A percentile compares a stretch with the other conserved stretches of the same genome.
Evolutionary conservation across 108 stramenopile species (phyloP).

Genomic region (Halocafeteria seosinensis): DNA sequence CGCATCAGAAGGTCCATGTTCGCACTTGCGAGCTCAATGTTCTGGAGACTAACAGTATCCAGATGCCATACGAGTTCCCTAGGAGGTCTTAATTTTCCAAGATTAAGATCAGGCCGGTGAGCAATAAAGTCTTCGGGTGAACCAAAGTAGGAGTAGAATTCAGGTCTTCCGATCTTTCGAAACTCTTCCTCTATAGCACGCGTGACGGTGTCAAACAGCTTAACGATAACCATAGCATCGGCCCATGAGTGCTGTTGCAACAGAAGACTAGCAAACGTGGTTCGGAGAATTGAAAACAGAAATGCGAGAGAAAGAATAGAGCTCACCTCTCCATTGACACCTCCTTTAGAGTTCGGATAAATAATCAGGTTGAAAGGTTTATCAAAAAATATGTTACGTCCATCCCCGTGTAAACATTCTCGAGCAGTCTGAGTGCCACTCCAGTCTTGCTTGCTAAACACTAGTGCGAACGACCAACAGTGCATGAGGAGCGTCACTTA

Average conservation of each 20-base stretch:
- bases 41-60: not conserved
- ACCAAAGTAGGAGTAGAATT: too few species aligned
- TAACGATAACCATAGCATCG: constrained; percentile 30
- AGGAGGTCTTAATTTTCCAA: too few species aligned
- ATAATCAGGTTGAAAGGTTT: constrained; percentile 22
- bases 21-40: constrained; percentile 10
- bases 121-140: too few species aligned
- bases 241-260: constrained; percentile 33
- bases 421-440: constrained; percentile 6
- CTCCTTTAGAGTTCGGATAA: constrained; percentile 18
- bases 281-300: too few species aligned
- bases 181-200: not conserved
- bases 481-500: too few species aligned
- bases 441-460: too few species aligned
- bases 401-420: constrained; percentile 13
- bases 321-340: constrained; percentile 33
- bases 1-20: not conserved
- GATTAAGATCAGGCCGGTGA: too few species aligned
- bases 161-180: not conserved
- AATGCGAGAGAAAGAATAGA: too few species aligned
- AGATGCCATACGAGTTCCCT: constrained; percentile 14
- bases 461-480: too few species aligned
- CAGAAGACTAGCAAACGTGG: too few species aligned
- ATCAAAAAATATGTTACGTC: constrained; percentile 35
- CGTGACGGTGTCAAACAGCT: constrained; percentile 19